Percentiles rank a stretch among this genome's conserved stretches.
Conservation (phyloP, 768 basidiomycete species). For the Leccinum uliginosum region DNA sequence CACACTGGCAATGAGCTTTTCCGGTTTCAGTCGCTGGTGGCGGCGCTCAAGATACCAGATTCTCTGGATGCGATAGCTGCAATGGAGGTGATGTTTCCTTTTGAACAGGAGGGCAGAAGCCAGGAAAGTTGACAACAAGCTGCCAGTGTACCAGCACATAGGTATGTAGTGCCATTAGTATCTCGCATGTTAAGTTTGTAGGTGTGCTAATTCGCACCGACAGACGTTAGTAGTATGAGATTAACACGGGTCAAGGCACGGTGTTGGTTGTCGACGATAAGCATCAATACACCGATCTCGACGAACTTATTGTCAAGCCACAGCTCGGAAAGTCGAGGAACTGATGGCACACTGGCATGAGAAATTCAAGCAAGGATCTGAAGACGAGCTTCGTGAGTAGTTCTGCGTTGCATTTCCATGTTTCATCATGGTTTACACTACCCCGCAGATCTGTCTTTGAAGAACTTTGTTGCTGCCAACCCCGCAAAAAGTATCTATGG, state of each 20-base stretch:
- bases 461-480: conserved; percentile 88
- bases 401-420: neutral
- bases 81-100: too few species aligned
- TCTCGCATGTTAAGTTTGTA: neutral
- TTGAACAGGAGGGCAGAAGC: too few species aligned
- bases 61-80: too few species aligned
- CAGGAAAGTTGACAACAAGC: conserved; percentile 96
- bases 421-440: neutral
- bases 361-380: conserved; percentile 85
- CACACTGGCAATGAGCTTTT: too few species aligned
- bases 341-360: conserved; percentile 93
- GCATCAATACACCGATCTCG: conserved; percentile 88
- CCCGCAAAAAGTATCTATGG: conserved; percentile 95
- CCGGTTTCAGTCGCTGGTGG: too few species aligned
- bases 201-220: conserved; percentile 5
- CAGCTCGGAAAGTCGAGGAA: conserved; percentile 90
- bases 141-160: conserved; percentile 97
- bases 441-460: conserved; percentile 71
- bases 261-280: conserved; percentile 70
- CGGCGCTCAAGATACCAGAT: too few species aligned
- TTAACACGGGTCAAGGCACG: conserved; percentile 67
- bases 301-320: conserved; percentile 94
- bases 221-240: conserved; percentile 83
- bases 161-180: conserved; percentile 54
- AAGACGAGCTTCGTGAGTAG: conserved; percentile 87